These are phyloP conservation scores for Trapa bicornis DNA, from an alignment of 345 rosid species.

Conservation along the genomic window DNA sequence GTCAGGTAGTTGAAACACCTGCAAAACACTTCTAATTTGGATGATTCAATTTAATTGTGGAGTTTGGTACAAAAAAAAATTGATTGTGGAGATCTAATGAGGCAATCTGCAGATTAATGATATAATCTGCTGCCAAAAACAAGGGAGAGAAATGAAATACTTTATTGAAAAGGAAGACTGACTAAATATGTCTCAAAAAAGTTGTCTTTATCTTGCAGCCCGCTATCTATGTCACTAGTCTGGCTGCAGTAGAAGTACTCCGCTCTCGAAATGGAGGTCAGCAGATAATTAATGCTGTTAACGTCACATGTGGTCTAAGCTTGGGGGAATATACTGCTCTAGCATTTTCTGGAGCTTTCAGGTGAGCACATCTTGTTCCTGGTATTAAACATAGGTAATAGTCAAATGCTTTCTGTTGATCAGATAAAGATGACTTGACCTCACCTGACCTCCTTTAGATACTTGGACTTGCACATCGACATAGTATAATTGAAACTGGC, in stretches of 20 bases:
- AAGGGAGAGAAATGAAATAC: not conserved
- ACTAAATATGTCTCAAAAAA: not conserved
- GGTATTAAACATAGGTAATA: not conserved
- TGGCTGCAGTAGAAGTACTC: constrained; percentile 90
- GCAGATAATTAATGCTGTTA: constrained; percentile 75
- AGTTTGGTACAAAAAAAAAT: not conserved
- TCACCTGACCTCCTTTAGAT: not conserved
- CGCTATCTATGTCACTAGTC: constrained; percentile 95
- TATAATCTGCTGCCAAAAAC: not conserved
- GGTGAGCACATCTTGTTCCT: constrained; percentile 25
- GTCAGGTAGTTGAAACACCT: constrained; percentile 54
- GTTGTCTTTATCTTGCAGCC: constrained; percentile 44
- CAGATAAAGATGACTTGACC: not conserved
- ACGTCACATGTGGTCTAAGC: constrained; percentile 94
- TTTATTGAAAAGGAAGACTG: not conserved
- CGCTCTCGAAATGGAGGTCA: constrained; percentile 81
- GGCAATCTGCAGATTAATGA: not conserved
- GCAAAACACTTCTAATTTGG: constrained; percentile 4
- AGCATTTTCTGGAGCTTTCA: constrained; percentile 93
- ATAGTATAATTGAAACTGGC: not conserved
- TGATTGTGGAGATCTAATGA: not conserved
- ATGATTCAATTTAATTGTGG: not conserved
- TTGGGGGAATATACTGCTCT: constrained; percentile 97
- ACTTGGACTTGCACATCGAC: not conserved
- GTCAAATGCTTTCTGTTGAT: not conserved